These are phyloP conservation scores for Cladophialophora chaetospira DNA, from an alignment of 2,329 filamentous ascomycete genomes.

Conservation along the genomic window DNA sequence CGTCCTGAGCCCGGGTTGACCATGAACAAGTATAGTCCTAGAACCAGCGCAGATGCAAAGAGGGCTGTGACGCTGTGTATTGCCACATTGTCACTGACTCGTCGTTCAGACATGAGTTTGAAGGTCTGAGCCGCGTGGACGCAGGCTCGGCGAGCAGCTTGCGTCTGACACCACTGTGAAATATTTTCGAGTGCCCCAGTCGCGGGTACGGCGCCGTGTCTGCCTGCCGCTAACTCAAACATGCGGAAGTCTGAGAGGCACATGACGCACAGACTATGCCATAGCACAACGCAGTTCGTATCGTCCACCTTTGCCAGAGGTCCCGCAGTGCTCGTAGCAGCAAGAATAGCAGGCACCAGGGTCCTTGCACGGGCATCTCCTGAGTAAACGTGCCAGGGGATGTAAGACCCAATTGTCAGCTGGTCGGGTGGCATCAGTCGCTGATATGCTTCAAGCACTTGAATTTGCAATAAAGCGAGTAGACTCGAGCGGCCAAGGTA, in stretches of 20 bases:
- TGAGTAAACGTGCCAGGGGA: constrained; percentile 50
- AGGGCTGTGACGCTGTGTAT: constrained; percentile 54
- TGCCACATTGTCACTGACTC: constrained; percentile 55
- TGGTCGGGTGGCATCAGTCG: constrained; percentile 42
- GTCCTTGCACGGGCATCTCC: constrained; percentile 50
- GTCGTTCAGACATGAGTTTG: constrained; percentile 53
- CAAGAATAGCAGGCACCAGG: constrained; percentile 24
- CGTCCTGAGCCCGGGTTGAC: constrained; percentile 37
- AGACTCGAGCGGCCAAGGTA: constrained; percentile 32
- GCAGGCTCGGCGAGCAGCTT: constrained; percentile 52
- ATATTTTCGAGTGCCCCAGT: constrained; percentile 54
- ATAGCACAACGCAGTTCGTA: constrained; percentile 54
- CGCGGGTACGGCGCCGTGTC: constrained; percentile 50
- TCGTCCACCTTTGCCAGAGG: constrained; percentile 34
- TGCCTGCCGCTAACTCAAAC: constrained; percentile 56
- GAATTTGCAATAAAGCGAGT: constrained; percentile 45
- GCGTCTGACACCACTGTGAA: constrained; percentile 53
- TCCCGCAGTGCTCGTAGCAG: constrained; percentile 20
- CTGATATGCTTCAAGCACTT: constrained; percentile 47
- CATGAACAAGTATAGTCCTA: constrained; percentile 57
- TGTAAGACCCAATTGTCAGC: constrained; percentile 43
- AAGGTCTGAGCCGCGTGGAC: constrained; percentile 57
- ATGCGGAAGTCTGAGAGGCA: constrained; percentile 55
- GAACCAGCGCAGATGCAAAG: constrained; percentile 54
- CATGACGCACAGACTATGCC: constrained; percentile 57